Conservation (phyloP, 1,139 yeast species). For the Hansenula lynferdii region DNA sequence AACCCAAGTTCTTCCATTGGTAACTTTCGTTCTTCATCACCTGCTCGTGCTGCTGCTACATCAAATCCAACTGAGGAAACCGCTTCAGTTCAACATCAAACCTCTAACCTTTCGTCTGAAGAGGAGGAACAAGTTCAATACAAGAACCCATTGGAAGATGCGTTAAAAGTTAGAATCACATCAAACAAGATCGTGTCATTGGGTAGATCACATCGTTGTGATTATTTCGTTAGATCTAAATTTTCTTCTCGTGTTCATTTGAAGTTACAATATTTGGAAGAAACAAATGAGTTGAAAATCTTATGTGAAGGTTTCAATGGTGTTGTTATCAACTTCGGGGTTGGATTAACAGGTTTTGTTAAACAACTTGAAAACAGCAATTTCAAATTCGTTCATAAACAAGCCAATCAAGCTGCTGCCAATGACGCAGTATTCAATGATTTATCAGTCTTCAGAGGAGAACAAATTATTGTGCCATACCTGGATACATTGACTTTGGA, state of each 20-base stretch:
- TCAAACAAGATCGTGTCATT: conserved; percentile 14
- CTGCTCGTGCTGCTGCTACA: conserved; percentile 12
- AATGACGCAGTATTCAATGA: conserved; percentile 27
- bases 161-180: conserved; percentile 14
- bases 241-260: conserved; percentile 69
- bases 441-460: conserved; percentile 49
- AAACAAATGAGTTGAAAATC: conserved; percentile 24
- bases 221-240: conserved; percentile 49
- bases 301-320: conserved; percentile 34
- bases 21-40: conserved; percentile 24
- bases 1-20: conserved; percentile 37
- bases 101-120: neutral
- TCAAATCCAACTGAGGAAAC: neutral
- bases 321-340: conserved; percentile 26
- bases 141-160: conserved; percentile 3
- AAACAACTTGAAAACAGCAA: conserved; percentile 10
- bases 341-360: conserved; percentile 20
- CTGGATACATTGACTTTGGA: conserved; percentile 50
- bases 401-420: conserved; percentile 17
- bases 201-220: conserved; percentile 46
- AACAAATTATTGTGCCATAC: conserved; percentile 52
- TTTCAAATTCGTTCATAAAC: conserved; percentile 9
- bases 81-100: neutral
- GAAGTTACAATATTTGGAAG: conserved; percentile 27
- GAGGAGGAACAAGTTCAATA: neutral